Conservation (phyloP, 176 grass and related monocot species). For the Triticum turgidum region DNA sequence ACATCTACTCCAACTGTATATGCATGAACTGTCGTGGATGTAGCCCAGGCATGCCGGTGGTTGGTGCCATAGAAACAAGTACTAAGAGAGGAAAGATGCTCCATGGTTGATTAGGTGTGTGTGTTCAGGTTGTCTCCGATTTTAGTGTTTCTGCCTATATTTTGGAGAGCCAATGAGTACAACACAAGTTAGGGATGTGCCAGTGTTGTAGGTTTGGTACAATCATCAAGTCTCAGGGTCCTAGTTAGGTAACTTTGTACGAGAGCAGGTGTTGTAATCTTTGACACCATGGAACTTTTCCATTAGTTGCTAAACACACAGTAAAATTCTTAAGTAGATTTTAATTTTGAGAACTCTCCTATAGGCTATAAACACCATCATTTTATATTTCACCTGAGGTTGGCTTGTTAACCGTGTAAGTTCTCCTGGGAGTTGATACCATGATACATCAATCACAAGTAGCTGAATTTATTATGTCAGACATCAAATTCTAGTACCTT, state of each 20-base stretch:
- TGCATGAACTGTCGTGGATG: not conserved
- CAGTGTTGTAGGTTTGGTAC: not conserved
- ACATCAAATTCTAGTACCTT: not conserved
- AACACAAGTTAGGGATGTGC: not conserved
- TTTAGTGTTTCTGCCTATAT: not conserved
- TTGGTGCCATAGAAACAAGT: not conserved
- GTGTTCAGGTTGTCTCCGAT: not conserved
- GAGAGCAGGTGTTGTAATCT: not conserved
- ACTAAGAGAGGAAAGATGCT: too few species aligned
- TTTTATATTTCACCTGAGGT: not conserved
- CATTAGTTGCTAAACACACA: not conserved
- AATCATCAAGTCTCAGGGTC: too few species aligned
- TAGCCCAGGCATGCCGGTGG: not conserved
- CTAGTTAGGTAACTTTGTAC: not conserved
- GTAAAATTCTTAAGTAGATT: not conserved
- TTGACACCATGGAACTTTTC: not conserved
- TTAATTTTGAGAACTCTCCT: not conserved
- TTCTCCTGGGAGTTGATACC: not conserved
- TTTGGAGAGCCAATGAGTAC: not conserved
- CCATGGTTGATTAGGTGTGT: not conserved
- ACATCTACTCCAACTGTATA: not conserved
- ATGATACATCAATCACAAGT: not conserved
- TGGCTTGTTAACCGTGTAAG: not conserved
- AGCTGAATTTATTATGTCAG: not conserved
- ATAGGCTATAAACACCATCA: not conserved